phyloP scores from a whole-genome alignment of 768 basidiomycete genomes.

The Candolleomyces aberdarensis region DNA sequence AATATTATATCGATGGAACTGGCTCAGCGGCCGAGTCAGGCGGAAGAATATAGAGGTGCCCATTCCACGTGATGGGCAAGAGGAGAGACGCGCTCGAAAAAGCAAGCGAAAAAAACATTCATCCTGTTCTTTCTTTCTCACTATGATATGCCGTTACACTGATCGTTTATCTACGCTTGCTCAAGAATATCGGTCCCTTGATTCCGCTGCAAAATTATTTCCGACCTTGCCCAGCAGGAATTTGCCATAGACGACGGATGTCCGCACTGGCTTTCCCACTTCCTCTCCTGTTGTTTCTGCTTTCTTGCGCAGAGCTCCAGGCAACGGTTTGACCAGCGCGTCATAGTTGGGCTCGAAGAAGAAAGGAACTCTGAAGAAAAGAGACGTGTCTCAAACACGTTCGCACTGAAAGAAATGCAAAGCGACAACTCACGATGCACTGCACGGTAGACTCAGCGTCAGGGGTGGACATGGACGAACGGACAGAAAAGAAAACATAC shows the following conservation, averaged over 20 bases:
- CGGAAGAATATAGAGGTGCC: not conserved
- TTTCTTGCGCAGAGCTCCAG: slow-evolving; percentile 48
- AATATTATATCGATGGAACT: slow-evolving; percentile 6
- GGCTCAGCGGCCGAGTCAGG: slow-evolving; percentile 2
- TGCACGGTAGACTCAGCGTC: slow-evolving; percentile 21
- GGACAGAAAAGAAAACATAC: slow-evolving; percentile 22
- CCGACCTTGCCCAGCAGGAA: slow-evolving; percentile 73
- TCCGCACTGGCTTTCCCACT: slow-evolving; percentile 16
- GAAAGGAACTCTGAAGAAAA: slow-evolving; percentile 67
- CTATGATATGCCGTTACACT: too few species aligned
- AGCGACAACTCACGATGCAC: slow-evolving; percentile 61
- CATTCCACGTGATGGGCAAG: slow-evolving; percentile 1
- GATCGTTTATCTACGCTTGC: too few species aligned
- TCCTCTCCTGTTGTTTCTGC: slow-evolving; percentile 10
- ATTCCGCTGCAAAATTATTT: slow-evolving; percentile 59
- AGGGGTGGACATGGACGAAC: not conserved
- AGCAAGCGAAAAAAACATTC: not conserved
- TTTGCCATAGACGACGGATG: slow-evolving; percentile 70
- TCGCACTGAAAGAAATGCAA: not conserved
- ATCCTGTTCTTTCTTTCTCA: not conserved
- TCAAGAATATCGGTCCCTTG: slow-evolving; percentile 29
- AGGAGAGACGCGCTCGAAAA: not conserved
- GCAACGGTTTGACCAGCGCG: slow-evolving; percentile 63
- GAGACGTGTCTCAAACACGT: slow-evolving; percentile 4
- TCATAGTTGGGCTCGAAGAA: slow-evolving; percentile 92